These are phyloP conservation scores for Anisodus acutangulus DNA, from an alignment of 257 asterid species.

Conservation along the genomic window DNA sequence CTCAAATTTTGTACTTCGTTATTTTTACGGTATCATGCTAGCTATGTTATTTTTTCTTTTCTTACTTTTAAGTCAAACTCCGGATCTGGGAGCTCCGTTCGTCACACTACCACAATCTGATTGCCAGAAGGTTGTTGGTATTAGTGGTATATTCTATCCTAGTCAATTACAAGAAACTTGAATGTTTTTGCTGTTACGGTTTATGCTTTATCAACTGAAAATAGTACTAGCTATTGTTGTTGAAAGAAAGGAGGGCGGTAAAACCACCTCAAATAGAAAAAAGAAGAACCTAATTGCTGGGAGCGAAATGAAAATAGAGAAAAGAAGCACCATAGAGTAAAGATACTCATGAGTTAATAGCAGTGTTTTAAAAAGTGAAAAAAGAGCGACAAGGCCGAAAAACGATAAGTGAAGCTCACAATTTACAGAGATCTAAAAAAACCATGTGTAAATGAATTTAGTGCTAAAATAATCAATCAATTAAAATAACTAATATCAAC, in stretches of 20 bases:
- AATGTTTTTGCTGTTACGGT: not conserved
- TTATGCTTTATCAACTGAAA: constrained; percentile 15
- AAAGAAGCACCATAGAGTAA: not conserved
- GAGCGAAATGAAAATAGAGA: not conserved
- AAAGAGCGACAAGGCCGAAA: not conserved
- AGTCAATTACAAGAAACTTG: constrained; percentile 14
- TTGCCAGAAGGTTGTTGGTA: not conserved
- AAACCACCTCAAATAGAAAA: not conserved
- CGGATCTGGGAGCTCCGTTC: not conserved
- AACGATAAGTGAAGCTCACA: not conserved
- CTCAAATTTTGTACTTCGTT: not conserved
- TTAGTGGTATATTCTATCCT: not conserved
- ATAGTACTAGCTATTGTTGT: constrained; percentile 11
- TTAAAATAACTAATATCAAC: not conserved
- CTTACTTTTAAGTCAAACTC: not conserved
- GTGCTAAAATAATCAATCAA: not conserved
- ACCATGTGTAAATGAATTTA: not conserved
- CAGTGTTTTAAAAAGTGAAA: not conserved
- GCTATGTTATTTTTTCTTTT: not conserved
- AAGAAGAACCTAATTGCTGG: not conserved
- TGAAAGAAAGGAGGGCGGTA: not conserved
- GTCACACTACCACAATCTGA: not conserved
- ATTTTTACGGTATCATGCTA: not conserved
- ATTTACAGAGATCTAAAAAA: not conserved
- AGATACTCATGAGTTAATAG: not conserved